Conservation (phyloP, 2,329 filamentous ascomycete genomes). For the Fusarium compactum region DNA sequence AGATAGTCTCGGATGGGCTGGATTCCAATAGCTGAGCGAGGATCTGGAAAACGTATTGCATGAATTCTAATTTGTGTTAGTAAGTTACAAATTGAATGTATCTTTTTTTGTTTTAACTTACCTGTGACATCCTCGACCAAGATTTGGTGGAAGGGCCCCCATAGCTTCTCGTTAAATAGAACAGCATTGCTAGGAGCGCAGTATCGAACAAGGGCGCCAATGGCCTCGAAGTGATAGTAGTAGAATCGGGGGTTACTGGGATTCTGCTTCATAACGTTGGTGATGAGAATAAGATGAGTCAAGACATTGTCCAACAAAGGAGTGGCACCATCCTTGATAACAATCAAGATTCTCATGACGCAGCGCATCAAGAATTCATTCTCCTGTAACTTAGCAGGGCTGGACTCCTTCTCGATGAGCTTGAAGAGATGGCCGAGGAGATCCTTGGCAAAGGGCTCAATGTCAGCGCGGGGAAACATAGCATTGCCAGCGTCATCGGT, state of each 20-base stretch:
- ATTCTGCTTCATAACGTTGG: constrained; percentile 90
- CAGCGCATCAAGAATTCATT: constrained; percentile 99
- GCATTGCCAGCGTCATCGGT: constrained; percentile 79
- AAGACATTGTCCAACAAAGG: constrained; percentile 83
- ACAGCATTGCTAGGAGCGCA: constrained; percentile 73
- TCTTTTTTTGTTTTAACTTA: constrained; percentile 51
- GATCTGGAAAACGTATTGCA: constrained; percentile 96
- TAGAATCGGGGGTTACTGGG: constrained; percentile 98
- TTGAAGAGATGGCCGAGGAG: constrained; percentile 91
- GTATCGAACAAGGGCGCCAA: constrained; percentile 86
- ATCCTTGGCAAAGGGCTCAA: constrained; percentile 85
- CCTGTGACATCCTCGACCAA: constrained; percentile 85
- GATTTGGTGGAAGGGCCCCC: constrained; percentile 84
- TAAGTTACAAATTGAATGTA: neutral
- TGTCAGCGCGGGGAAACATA: constrained; percentile 82
- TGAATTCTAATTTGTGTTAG: constrained; percentile 76
- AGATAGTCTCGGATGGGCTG: constrained; percentile 82
- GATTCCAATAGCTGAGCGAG: constrained; percentile 91
- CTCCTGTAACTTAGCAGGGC: constrained; percentile 94
- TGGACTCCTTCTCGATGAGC: constrained; percentile 85
- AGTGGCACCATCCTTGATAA: constrained; percentile 85
- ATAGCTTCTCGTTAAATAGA: constrained; percentile 83
- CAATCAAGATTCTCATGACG: constrained; percentile 96
- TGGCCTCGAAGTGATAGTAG: constrained; percentile 96
- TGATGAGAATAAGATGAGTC: constrained; percentile 87